Conservation (phyloP, 2,329 filamentous ascomycete genomes). For the Balansia obtecta region DNA sequence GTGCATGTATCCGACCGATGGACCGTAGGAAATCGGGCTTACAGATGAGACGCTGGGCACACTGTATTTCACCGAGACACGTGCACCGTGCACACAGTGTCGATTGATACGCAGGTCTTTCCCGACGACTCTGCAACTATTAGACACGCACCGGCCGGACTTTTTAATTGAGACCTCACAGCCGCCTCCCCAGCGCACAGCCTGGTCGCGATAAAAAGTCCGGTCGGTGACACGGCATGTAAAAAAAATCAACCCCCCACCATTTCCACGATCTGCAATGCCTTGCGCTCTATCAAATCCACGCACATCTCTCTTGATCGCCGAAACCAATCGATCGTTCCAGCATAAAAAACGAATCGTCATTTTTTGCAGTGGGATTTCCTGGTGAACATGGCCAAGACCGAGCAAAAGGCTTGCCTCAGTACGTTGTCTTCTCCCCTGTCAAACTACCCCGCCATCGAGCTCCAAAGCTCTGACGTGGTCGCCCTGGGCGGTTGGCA, state of each 20-base stretch:
- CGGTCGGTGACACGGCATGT: background rate
- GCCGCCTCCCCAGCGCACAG: too few relatives aligned
- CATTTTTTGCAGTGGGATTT: too few relatives aligned
- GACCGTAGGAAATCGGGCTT: background rate
- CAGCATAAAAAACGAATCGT: background rate
- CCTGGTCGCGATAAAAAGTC: too few relatives aligned
- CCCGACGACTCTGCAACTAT: too few relatives aligned
- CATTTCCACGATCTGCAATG: background rate
- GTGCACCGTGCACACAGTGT: background rate
- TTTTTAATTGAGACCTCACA: too few relatives aligned
- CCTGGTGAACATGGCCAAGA: conserved; percentile 34
- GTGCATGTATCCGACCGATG: background rate
- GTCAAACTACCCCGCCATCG: conserved; percentile 12
- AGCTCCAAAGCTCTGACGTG: conserved; percentile 4
- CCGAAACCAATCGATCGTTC: conserved; percentile 1
- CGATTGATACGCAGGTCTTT: too few relatives aligned
- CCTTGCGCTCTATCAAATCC: conserved; percentile 3
- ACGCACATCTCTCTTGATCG: conserved; percentile 1
- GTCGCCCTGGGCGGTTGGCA: conserved; percentile 9
- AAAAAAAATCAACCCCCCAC: conserved; percentile 6
- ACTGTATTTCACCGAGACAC: background rate
- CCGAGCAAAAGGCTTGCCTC: conserved; percentile 49
- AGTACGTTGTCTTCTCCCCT: conserved; percentile 36
- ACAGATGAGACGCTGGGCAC: background rate
- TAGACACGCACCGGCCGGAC: background rate